Evolutionary conservation across 1,284 basidiomycete species (phyloP).

Genomic region (Apiotrichum veenhuisii): DNA sequence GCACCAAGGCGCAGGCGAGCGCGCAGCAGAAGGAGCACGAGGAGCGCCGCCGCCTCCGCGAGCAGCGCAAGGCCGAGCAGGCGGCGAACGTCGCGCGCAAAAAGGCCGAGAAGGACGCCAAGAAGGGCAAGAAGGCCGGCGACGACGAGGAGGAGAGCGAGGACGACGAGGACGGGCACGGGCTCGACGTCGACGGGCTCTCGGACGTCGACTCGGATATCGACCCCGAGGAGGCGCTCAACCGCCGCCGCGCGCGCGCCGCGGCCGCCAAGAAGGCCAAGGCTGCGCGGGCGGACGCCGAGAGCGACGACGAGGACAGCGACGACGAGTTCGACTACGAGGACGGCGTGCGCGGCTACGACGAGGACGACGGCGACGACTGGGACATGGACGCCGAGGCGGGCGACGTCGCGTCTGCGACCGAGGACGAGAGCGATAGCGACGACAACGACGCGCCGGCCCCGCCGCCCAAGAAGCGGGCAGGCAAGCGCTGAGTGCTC

Average conservation of each 20-base stretch:
- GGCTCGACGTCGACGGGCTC: slow-evolving; percentile 50
- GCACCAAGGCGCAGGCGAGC: slow-evolving; percentile 63
- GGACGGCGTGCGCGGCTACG: slow-evolving; percentile 54
- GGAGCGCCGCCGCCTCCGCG: slow-evolving; percentile 67
- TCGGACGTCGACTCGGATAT: slow-evolving; percentile 45
- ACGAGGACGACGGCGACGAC: slow-evolving; percentile 55
- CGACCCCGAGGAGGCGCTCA: slow-evolving; percentile 48
- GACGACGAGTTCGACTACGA: slow-evolving; percentile 45
- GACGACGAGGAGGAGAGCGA: slow-evolving; percentile 51
- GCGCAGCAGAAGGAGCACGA: slow-evolving; percentile 68
- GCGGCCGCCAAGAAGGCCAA: slow-evolving; percentile 29
- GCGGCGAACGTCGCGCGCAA: slow-evolving; percentile 81
- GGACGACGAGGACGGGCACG: slow-evolving; percentile 43
- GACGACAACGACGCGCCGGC: slow-evolving; percentile 38
- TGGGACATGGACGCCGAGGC: slow-evolving; percentile 50
- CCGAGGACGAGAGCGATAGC: slow-evolving; percentile 38
- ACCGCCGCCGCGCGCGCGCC: slow-evolving; percentile 28
- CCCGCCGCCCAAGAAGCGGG: slow-evolving; percentile 14
- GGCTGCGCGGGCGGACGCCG: slow-evolving; percentile 31
- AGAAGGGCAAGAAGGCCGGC: slow-evolving; percentile 37
- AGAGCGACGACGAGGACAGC: slow-evolving; percentile 42
- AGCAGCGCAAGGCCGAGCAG: slow-evolving; percentile 76
- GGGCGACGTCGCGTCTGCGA: slow-evolving; percentile 52
- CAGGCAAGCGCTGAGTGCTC: slow-evolving; percentile 11
- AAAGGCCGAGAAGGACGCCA: slow-evolving; percentile 53